Evolutionary conservation across 2,329 filamentous ascomycete species (phyloP), one percentile per base, ranked within the genome.

Genomic region (Xylaria sp.): DNA sequence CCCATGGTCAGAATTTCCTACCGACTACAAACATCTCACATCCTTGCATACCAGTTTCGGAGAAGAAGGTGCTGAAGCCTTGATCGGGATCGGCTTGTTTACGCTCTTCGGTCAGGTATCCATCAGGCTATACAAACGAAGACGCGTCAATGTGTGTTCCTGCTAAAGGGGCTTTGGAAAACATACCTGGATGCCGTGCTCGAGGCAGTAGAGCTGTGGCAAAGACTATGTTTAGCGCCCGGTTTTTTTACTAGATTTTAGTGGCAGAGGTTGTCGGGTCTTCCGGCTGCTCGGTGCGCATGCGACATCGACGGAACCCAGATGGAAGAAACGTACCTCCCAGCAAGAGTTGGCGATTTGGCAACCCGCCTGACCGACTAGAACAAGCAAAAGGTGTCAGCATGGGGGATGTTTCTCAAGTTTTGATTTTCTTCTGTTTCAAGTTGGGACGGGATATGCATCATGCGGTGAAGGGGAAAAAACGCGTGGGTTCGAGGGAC

Each of bases 301-400:
- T 50, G 56, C 34, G 51, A 51, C 20, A 21, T 13, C 49, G 39
- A 39, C 26, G 17, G 22, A 44, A 40, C 2, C 18, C 22, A 42
- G 18, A 55, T 44, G 7, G n/a, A 41, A 11, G n/a, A 41, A 72
- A 83, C 91, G 83, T 82, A 99, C 94, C 92, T 99, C 94, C 94
- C 94, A 99, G 88, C 94, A 97, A 71, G 94, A 94, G 85, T 99
- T 99, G 82, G 93, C 94, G 75, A 99, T 99, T 79, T 99, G 94
- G 88, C 94, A 97, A 89, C 94, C 94, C 76, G 94, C 94, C 87
- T 99, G 94, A 81, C 94, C 94, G 85, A 99, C 94, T 99, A 77
- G 72, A 72, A 48, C 69, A 60, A 76, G 70, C 29, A 73, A 77
- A 71, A 62, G 71, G 66, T 63, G 80, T 89, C 74, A 89, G 84